These are phyloP conservation scores for Quaeritorhiza haematococci DNA, from an alignment of 371 early-diverging fungal species.

Conservation along the genomic window DNA sequence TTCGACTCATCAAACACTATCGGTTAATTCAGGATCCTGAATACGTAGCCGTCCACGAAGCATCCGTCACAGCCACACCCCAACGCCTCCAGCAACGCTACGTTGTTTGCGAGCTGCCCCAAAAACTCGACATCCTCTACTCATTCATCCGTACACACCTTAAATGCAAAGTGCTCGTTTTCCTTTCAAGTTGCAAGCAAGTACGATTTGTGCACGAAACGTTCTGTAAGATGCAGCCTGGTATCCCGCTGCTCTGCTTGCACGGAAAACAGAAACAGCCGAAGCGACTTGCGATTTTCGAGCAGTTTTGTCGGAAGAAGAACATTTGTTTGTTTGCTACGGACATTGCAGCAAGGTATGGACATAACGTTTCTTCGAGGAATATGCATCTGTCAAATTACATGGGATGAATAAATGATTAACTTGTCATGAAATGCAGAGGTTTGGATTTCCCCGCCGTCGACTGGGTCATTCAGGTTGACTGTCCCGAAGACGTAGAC, in stretches of 20 bases:
- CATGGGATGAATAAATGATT: neutral
- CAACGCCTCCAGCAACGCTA: conserved; percentile 77
- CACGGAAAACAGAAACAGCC: conserved; percentile 95
- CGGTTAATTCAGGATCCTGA: conserved; percentile 63
- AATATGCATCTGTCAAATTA: neutral
- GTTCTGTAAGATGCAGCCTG: conserved; percentile 91
- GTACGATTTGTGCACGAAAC: conserved; percentile 90
- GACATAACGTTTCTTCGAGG: conserved; percentile 1
- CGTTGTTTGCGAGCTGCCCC: conserved; percentile 69
- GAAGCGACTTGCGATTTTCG: conserved; percentile 85
- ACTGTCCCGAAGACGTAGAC: conserved; percentile 93
- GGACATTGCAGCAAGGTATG: conserved; percentile 85
- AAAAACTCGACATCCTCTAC: conserved; percentile 87
- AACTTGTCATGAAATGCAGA: conserved; percentile 13
- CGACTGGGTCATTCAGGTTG: conserved; percentile 96
- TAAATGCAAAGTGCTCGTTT: conserved; percentile 77
- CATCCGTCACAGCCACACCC: conserved; percentile 77
- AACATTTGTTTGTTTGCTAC: conserved; percentile 85
- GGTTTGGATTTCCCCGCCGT: conserved; percentile 98
- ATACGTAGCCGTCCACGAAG: conserved; percentile 91
- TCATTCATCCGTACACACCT: conserved; percentile 91
- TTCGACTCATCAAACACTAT: neutral
- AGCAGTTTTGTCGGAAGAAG: conserved; percentile 71
- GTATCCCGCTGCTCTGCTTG: conserved; percentile 82
- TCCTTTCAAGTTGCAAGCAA: conserved; percentile 86